phyloP scores from a whole-genome alignment of 225 moss, liverwort and hornwort genomes.

The Climacium dendroides region DNA sequence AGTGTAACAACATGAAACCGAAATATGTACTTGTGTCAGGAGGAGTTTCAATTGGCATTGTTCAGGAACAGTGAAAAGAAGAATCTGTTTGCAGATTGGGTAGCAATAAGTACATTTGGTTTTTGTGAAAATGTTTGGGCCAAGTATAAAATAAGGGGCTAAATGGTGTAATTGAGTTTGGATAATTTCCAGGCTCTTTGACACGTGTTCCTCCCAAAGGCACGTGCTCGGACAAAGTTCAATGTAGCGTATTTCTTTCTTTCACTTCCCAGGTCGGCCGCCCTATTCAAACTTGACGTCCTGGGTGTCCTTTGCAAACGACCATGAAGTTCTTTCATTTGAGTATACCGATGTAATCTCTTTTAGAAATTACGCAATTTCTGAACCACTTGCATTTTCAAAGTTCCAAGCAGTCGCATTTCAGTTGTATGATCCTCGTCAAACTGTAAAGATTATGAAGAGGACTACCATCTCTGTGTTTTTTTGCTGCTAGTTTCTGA shows the following conservation, averaged over 20 bases:
- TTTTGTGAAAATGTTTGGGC: not conserved
- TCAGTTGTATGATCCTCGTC: constrained; percentile 22
- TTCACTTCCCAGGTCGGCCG: not conserved
- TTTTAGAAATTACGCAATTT: not conserved
- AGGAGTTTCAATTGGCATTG: constrained; percentile 27
- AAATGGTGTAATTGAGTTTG: constrained; percentile 40
- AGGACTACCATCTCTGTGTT: not conserved
- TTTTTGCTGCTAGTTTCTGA: not conserved
- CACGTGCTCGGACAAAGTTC: constrained; percentile 17
- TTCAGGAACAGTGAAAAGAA: constrained; percentile 18
- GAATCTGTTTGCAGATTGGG: constrained; percentile 33
- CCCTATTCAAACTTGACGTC: not conserved
- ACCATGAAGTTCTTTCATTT: not conserved
- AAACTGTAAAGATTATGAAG: constrained; percentile 33
- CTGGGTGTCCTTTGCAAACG: not conserved
- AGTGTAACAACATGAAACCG: not conserved
- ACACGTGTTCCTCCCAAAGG: constrained; percentile 26
- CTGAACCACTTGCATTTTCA: not conserved
- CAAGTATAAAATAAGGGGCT: not conserved
- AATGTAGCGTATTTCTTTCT: not conserved
- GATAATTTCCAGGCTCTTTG: constrained; percentile 33
- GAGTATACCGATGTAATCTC: not conserved
- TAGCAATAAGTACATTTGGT: not conserved
- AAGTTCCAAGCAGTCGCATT: constrained; percentile 19
- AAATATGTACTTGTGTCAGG: not conserved